These are phyloP conservation scores for Phycomyces nitens DNA, from an alignment of 192 early-diverging fungal genomes.

Conservation along the genomic window DNA sequence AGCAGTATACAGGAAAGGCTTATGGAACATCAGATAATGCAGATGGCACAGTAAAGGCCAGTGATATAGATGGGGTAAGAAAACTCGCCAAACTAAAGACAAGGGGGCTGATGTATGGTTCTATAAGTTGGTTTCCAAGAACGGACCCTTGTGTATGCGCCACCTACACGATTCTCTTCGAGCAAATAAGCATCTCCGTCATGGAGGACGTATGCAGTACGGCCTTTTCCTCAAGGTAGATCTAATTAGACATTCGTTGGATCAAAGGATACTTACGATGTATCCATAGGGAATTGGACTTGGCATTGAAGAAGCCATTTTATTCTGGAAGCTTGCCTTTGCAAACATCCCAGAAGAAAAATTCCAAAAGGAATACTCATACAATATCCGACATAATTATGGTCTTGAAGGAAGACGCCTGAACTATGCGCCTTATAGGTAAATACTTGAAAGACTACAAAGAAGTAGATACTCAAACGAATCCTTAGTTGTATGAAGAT, in stretches of 20 bases:
- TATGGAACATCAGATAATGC: slow-evolving; percentile 51
- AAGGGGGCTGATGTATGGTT: not conserved
- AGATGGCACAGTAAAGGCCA: slow-evolving; percentile 58
- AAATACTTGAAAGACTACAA: slow-evolving; percentile 14
- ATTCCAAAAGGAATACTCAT: slow-evolving; percentile 91
- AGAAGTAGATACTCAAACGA: not conserved
- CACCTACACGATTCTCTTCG: slow-evolving; percentile 70
- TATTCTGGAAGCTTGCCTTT: slow-evolving; percentile 91
- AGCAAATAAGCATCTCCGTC: slow-evolving; percentile 77
- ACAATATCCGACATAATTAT: slow-evolving; percentile 95
- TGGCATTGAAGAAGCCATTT: slow-evolving; percentile 81
- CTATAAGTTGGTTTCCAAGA: slow-evolving; percentile 45
- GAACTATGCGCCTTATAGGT: slow-evolving; percentile 74
- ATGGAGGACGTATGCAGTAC: slow-evolving; percentile 86
- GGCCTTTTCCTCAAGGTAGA: slow-evolving; percentile 87
- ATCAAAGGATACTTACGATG: not conserved
- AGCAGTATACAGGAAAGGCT: slow-evolving; percentile 70
- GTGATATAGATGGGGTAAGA: slow-evolving; percentile 60
- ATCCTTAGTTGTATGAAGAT: slow-evolving; percentile 73
- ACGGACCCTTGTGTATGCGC: slow-evolving; percentile 93
- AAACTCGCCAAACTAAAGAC: not conserved
- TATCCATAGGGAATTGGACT: slow-evolving; percentile 71
- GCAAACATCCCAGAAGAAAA: slow-evolving; percentile 76
- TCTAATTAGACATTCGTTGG: not conserved
- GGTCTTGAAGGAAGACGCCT: slow-evolving; percentile 88